Conservation (phyloP, 2,329 filamentous ascomycete genomes). For the Lithohypha guttulata region DNA sequence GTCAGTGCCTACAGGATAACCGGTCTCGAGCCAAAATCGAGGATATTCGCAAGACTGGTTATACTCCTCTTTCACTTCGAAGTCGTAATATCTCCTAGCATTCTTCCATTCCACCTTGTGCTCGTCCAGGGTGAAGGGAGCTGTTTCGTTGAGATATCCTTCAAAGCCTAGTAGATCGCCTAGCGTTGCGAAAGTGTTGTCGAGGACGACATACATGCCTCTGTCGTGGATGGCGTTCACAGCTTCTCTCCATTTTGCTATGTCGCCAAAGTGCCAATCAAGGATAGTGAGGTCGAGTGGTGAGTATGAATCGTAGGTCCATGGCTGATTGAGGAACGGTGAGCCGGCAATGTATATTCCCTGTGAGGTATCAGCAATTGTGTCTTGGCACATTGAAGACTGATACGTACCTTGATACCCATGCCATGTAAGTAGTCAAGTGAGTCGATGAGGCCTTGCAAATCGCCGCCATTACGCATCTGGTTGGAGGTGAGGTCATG, state of each 20-base stretch:
- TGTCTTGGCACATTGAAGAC: no score
- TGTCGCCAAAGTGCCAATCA: slow-evolving; percentile 51
- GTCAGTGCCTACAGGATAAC: slow-evolving; percentile 38
- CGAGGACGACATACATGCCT: slow-evolving; percentile 55
- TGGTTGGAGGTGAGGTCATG: slow-evolving; percentile 51
- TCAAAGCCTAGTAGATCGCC: slow-evolving; percentile 54
- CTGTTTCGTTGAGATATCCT: slow-evolving; percentile 47
- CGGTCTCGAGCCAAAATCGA: slow-evolving; percentile 51
- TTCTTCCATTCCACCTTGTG: slow-evolving; percentile 50
- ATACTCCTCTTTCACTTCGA: slow-evolving; percentile 43
- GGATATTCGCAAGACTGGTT: slow-evolving; percentile 48
- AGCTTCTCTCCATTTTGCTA: slow-evolving; percentile 46
- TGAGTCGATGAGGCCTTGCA: slow-evolving; percentile 47
- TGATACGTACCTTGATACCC: slow-evolving; percentile 44
- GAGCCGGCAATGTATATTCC: slow-evolving; percentile 54
- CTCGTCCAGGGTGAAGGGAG: slow-evolving; percentile 45
- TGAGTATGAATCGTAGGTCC: slow-evolving; percentile 51
- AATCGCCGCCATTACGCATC: slow-evolving; percentile 53
- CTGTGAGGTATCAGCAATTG: no score
- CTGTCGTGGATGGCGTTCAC: slow-evolving; percentile 51
- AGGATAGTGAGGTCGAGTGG: slow-evolving; percentile 53
- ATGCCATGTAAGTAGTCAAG: slow-evolving; percentile 55
- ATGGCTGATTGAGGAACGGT: slow-evolving; percentile 53
- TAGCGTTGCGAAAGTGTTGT: slow-evolving; percentile 57
- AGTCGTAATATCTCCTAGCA: slow-evolving; percentile 47